Evolutionary conservation across 1,139 yeast genomes (phyloP).

Genomic region (Yamadazyma epiphylla): DNA sequence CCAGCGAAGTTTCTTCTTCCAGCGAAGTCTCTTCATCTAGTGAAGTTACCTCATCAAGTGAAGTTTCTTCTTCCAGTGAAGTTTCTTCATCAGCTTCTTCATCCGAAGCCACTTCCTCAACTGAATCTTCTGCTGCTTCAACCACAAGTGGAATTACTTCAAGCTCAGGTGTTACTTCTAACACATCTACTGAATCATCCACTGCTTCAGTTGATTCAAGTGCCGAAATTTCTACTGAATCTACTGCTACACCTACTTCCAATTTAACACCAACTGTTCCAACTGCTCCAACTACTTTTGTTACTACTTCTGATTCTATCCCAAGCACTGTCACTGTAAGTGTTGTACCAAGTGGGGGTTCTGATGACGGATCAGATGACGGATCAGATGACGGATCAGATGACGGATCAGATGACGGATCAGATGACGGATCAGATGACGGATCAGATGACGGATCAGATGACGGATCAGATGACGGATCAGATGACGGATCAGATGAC

Average conservation of each 20-base stretch:
- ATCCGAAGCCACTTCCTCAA: slow-evolving; percentile 5
- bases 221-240: slow-evolving; percentile 3
- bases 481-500: not conserved
- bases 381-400: not conserved
- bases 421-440: slow-evolving; percentile 24
- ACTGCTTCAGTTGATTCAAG: slow-evolving; percentile 1
- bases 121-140: slow-evolving; percentile 4
- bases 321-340: slow-evolving; percentile 16
- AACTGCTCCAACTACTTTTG: slow-evolving; percentile 21
- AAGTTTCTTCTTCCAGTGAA: slow-evolving; percentile 7
- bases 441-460: not conserved
- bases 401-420: too few relatives aligned
- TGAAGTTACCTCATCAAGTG: slow-evolving; percentile 2
- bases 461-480: not conserved
- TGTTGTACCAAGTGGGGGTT: slow-evolving; percentile 41
- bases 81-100: slow-evolving; percentile 5
- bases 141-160: not conserved
- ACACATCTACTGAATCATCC: slow-evolving; percentile 2
- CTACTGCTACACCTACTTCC: slow-evolving; percentile 4
- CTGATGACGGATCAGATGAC: not conserved
- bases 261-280: slow-evolving; percentile 21
- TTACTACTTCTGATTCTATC: slow-evolving; percentile 22
- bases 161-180: slow-evolving; percentile 1
- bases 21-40: slow-evolving; percentile 4
- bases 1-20: slow-evolving; percentile 4